phyloP scores from a whole-genome alignment of 2,329 filamentous ascomycete genomes.

The Epichloe aotearoae region DNA sequence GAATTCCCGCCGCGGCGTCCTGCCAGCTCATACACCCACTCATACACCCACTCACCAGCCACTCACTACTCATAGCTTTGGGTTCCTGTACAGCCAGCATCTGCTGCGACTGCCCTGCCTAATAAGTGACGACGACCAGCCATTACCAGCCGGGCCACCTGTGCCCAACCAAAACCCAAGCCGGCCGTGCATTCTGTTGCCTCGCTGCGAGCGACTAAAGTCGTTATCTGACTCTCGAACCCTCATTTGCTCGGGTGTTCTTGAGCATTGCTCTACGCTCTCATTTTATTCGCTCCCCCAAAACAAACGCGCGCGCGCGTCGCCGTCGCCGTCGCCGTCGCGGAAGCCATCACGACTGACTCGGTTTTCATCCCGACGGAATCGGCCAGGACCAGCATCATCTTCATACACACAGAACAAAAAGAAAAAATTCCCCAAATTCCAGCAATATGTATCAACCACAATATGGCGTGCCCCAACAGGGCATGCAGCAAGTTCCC shows the following conservation, averaged over 20 bases:
- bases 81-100: constrained; percentile 31
- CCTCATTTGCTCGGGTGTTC: constrained; percentile 6
- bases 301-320: constrained; percentile 1
- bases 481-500: constrained; percentile 49
- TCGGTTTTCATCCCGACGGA: neutral
- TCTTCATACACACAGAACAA: constrained; percentile 15
- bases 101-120: constrained; percentile 27
- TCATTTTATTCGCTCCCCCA: constrained; percentile 9
- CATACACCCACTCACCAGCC: constrained; percentile 38
- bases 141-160: constrained; percentile 18
- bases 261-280: constrained; percentile 4
- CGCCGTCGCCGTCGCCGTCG: neutral
- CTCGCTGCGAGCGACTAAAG: constrained; percentile 10
- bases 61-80: constrained; percentile 46
- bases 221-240: constrained; percentile 9
- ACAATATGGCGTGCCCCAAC: constrained; percentile 59
- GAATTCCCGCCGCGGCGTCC: constrained; percentile 26
- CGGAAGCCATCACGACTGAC: neutral
- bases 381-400: neutral
- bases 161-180: constrained; percentile 32
- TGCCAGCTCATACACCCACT: constrained; percentile 47
- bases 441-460: constrained; percentile 60
- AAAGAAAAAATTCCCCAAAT: constrained; percentile 26
- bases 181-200: constrained; percentile 17
- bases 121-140: constrained; percentile 24